Conservation (phyloP, 2,329 filamentous ascomycete species). For the Pestalotiopsis sp. region DNA sequence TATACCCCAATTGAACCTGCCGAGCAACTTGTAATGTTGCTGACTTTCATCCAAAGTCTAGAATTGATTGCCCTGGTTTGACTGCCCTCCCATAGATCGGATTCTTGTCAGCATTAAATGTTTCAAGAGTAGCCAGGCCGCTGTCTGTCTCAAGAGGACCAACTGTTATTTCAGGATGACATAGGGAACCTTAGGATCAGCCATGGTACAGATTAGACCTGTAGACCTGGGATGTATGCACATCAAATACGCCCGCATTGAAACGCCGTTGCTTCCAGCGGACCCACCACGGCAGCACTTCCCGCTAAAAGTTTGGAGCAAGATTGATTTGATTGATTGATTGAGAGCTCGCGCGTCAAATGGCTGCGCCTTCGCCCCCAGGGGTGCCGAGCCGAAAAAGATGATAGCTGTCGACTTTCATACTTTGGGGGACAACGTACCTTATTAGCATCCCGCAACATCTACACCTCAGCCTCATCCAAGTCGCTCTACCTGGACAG, state of each 20-base stretch:
- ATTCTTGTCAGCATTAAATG: neutral
- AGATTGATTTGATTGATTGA: neutral
- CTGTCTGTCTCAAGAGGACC: neutral
- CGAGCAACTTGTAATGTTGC: neutral
- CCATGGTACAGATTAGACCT: too few species aligned
- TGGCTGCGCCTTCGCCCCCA: neutral
- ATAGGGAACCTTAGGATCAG: too few species aligned
- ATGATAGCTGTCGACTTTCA: slow-evolving; percentile 11
- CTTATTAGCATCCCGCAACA: neutral
- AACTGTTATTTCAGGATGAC: too few species aligned
- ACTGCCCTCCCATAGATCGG: neutral
- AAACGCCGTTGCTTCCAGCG: neutral
- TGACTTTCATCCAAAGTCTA: neutral
- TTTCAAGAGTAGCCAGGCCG: neutral
- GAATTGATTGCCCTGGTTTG: neutral
- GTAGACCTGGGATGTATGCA: too few species aligned
- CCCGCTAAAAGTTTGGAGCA: neutral
- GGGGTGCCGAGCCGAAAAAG: neutral
- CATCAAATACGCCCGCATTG: too few species aligned
- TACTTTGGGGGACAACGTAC: neutral
- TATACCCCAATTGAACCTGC: neutral
- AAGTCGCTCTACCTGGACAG: neutral
- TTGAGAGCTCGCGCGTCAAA: neutral
- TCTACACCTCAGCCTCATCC: neutral
- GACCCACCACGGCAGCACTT: neutral